These are phyloP conservation scores for Phytopythium mirpurense DNA, from an alignment of 352 stramenopile genomes.

Conservation along the genomic window DNA sequence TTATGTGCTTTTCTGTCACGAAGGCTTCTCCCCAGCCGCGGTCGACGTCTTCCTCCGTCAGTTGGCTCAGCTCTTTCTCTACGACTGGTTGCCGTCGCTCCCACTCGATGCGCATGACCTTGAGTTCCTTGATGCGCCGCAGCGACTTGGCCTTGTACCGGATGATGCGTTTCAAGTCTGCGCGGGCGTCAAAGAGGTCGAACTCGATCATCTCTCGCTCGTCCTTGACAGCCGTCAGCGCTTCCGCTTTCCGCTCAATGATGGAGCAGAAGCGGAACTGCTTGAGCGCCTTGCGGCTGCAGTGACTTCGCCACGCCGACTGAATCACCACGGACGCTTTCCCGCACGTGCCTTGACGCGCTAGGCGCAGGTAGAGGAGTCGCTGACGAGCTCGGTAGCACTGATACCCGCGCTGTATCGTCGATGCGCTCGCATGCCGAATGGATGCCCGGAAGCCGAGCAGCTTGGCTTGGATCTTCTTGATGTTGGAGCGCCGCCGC, in stretches of 20 bases:
- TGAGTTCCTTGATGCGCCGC: conserved; percentile 67
- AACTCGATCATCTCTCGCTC: conserved; percentile 67
- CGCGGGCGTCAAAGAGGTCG: conserved; percentile 54
- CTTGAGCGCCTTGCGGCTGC: conserved; percentile 45
- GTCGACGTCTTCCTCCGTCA: conserved; percentile 69
- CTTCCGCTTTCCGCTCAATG: conserved; percentile 54
- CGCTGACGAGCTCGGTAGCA: conserved; percentile 45
- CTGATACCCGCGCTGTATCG: conserved; percentile 57
- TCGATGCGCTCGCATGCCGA: conserved; percentile 27
- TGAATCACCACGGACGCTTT: conserved; percentile 62
- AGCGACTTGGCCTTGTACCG: conserved; percentile 74
- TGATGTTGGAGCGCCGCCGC: conserved; percentile 37
- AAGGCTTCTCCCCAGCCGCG: conserved; percentile 78
- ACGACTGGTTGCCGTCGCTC: conserved; percentile 66
- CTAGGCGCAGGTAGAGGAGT: conserved; percentile 33
- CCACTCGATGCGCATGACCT: conserved; percentile 77
- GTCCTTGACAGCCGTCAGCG: conserved; percentile 49
- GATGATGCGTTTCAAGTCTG: conserved; percentile 60
- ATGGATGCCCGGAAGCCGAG: conserved; percentile 35
- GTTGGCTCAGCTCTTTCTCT: conserved; percentile 54
- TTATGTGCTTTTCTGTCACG: conserved; percentile 65
- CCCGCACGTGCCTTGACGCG: conserved; percentile 35
- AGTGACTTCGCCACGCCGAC: conserved; percentile 64
- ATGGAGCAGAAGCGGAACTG: conserved; percentile 63
- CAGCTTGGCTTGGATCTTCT: conserved; percentile 33